phyloP scores from a whole-genome alignment of 257 asterid genomes.

The Penstemon eatonii region DNA sequence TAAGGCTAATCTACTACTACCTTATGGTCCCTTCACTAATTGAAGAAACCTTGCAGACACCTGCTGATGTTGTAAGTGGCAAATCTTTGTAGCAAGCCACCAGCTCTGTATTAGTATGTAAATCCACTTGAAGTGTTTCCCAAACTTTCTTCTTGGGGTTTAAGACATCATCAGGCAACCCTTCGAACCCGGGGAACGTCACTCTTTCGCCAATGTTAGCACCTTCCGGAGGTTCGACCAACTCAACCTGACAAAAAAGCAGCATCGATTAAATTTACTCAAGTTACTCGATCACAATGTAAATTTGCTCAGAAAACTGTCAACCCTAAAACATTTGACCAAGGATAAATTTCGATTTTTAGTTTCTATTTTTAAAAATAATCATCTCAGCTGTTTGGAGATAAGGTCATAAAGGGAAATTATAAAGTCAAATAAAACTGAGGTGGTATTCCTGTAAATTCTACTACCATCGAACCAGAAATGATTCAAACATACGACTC shows the following conservation, averaged over 20 bases:
- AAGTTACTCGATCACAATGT: background rate
- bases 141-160: conserved; percentile 93
- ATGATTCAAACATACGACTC: background rate
- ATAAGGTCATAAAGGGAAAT: too few species aligned
- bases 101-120: conserved; percentile 62
- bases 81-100: conserved; percentile 77
- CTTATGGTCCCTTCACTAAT: conserved; percentile 65
- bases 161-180: conserved; percentile 67
- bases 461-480: background rate
- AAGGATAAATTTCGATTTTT: too few species aligned
- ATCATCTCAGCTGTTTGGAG: too few species aligned
- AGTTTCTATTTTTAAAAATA: too few species aligned
- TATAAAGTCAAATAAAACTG: too few species aligned
- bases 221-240: conserved; percentile 83
- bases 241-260: conserved; percentile 63
- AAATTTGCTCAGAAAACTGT: too few species aligned
- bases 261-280: conserved; percentile 9
- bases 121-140: conserved; percentile 85
- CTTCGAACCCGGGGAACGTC: conserved; percentile 64
- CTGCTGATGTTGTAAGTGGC: conserved; percentile 85
- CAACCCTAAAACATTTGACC: too few species aligned
- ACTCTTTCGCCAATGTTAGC: conserved; percentile 80
- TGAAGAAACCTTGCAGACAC: conserved; percentile 78
- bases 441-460: too few species aligned
- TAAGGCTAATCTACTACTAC: conserved; percentile 39